phyloP scores from a whole-genome alignment of 2,329 filamentous ascomycete species.

The Neurospora crassa region DNA sequence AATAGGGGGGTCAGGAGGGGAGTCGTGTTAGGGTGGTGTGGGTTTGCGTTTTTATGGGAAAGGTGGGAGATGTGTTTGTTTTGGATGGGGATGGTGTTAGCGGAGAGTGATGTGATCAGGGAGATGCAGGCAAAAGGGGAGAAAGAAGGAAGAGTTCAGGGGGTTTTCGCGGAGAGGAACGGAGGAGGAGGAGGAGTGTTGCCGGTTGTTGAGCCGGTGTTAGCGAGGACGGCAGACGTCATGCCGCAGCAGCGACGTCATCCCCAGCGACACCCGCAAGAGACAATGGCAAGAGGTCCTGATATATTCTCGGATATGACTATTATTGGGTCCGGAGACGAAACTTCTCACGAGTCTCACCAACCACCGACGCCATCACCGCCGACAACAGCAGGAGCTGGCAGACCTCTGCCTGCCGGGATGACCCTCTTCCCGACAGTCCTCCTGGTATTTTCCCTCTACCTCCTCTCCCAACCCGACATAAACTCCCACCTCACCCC shows the following conservation, averaged over 20 bases:
- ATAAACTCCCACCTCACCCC: constrained; percentile 32
- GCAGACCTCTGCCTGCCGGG: neutral
- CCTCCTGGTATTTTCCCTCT: constrained; percentile 40
- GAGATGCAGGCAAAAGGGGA: constrained; percentile 27
- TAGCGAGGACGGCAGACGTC: constrained; percentile 1
- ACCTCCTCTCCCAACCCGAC: constrained; percentile 40
- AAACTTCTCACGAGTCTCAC: neutral
- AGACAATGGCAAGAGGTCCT: neutral
- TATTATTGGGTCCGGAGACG: neutral
- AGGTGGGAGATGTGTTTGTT: constrained; percentile 49
- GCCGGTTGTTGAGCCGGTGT: neutral
- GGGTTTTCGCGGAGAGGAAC: neutral
- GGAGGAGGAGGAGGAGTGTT: neutral
- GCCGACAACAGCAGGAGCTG: neutral
- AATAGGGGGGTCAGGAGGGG: constrained; percentile 32
- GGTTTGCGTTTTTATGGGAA: constrained; percentile 36
- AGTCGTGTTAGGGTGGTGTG: constrained; percentile 30
- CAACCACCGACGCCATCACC: neutral
- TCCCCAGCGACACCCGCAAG: neutral
- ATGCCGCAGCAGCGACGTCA: neutral
- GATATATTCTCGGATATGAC: neutral
- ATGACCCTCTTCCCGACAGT: constrained; percentile 26
- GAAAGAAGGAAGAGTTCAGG: neutral
- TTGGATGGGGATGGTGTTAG: constrained; percentile 42
- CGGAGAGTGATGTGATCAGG: constrained; percentile 43